Base-by-base conservation (phyloP, 345 rosid genomes). In the Dipteronia sinensis region DNA sequence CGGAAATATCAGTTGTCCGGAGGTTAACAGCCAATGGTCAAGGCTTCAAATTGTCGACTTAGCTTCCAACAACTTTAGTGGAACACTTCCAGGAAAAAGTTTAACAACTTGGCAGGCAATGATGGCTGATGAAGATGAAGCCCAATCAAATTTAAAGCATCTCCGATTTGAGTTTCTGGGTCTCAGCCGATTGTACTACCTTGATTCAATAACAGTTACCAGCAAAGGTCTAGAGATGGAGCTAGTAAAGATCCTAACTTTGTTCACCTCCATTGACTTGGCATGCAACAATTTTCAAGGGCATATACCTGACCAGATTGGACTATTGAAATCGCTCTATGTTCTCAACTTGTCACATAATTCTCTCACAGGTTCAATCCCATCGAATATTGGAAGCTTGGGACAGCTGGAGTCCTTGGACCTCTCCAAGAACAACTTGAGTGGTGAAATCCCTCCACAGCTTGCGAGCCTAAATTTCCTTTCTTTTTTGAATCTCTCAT, bases 1-100 rank as follows among this genome's bases (percentile, higher is more conserved):
- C 10, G 90, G 89, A 0, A 0, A 0, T 0, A 67, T 85, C 20
- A 65, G 65, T 27, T 86, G 88, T 65, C 25, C 13, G 1, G 1
- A n/a, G 10, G 42, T 7, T n/a, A 1, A 5, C 6, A 23, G 0
- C 7, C 7, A 16, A 0, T 87, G 82, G 88, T 61, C 75, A 0
- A 79, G 0, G 80, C 84, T 83, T 77, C 92, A 87, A 47, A 89
- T 86, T 61, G 64, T 88, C 0, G 87, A 85, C 81, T 13, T 83
- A 58, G 83, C 87, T 42, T 66, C 44, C 22, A 88, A 86, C 69
- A 11, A 49, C 3, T 89, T 90, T 8, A 68, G n/a, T 71, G 89
- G 86, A 62, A 19, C 0, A 0, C 56, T 88, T 22, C 85, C 82
- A 2, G 2, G 4, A 0, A 27, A 13, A 10, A 19, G 44, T 63